These are phyloP conservation scores for Penicillium silybi DNA, from an alignment of 495 filamentous ascomycete genomes.

Conservation along the genomic window DNA sequence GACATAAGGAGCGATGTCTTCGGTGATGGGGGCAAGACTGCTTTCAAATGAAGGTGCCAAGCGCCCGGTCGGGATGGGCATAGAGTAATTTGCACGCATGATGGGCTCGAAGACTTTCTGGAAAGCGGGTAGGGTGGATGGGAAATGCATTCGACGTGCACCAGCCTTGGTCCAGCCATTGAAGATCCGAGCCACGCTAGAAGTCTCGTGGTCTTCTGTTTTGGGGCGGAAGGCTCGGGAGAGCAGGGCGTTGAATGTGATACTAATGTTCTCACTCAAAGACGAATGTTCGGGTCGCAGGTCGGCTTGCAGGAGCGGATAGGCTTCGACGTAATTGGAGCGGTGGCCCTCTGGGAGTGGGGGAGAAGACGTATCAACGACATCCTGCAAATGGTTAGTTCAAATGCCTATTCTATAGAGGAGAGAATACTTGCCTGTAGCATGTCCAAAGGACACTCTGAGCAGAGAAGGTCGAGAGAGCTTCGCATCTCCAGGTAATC, in stretches of 20 bases:
- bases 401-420: background rate
- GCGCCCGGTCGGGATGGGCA: slow-evolving; percentile 26
- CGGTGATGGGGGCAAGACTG: slow-evolving; percentile 53
- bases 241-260: slow-evolving; percentile 34
- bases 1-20: slow-evolving; percentile 82
- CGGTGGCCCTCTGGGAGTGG: slow-evolving; percentile 53
- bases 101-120: slow-evolving; percentile 34
- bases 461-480: slow-evolving; percentile 35
- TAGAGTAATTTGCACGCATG: slow-evolving; percentile 28
- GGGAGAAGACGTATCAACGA: slow-evolving; percentile 60
- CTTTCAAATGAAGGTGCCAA: slow-evolving; percentile 67
- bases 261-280: slow-evolving; percentile 29
- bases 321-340: slow-evolving; percentile 61
- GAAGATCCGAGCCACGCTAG: slow-evolving; percentile 25
- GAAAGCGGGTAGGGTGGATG: slow-evolving; percentile 17
- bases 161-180: slow-evolving; percentile 13
- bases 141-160: slow-evolving; percentile 8
- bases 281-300: slow-evolving; percentile 38
- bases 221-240: slow-evolving; percentile 31
- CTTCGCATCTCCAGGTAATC: slow-evolving; percentile 36
- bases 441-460: slow-evolving; percentile 25
- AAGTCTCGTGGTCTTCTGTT: slow-evolving; percentile 17
- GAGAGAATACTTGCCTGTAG: slow-evolving; percentile 23
- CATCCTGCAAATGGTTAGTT: slow-evolving; percentile 36
- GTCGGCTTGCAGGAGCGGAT: slow-evolving; percentile 55